These are phyloP conservation scores for Teunomyces atbi DNA, from an alignment of 805 yeast species.

Conservation along the genomic window DNA sequence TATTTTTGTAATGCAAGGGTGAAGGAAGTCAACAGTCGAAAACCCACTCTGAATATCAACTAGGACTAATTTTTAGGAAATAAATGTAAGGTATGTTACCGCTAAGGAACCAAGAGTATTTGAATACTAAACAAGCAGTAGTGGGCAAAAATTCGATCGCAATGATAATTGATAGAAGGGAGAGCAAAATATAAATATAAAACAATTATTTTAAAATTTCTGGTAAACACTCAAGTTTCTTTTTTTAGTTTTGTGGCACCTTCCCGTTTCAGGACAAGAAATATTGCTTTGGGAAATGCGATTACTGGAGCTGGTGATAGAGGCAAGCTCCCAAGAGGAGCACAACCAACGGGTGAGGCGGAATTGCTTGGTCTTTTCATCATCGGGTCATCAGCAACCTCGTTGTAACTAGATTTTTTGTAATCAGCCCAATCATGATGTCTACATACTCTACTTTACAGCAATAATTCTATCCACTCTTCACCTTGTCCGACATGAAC, in stretches of 20 bases:
- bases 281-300: conserved; percentile 3
- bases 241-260: conserved; percentile 4
- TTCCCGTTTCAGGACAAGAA: conserved; percentile 1
- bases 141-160: background rate
- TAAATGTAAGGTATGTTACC: background rate
- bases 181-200: conserved; percentile 1
- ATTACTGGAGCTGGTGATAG: conserved; percentile 2
- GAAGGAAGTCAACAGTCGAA: background rate
- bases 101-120: background rate
- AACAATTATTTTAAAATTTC: conserved; percentile 1
- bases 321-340: background rate
- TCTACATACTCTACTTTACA: background rate
- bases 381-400: no score
- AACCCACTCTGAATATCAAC: background rate
- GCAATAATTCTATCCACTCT: background rate
- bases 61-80: background rate
- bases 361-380: background rate
- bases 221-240: conserved; percentile 3
- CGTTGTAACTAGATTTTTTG: background rate
- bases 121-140: background rate
- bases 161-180: background rate
- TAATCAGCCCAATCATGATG: background rate
- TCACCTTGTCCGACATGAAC: background rate
- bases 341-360: background rate
- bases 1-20: background rate